Percentiles rank a stretch among this genome's conserved stretches.
phyloP scores from a whole-genome alignment of 306 rosid species.

The Lupinus albus region DNA sequence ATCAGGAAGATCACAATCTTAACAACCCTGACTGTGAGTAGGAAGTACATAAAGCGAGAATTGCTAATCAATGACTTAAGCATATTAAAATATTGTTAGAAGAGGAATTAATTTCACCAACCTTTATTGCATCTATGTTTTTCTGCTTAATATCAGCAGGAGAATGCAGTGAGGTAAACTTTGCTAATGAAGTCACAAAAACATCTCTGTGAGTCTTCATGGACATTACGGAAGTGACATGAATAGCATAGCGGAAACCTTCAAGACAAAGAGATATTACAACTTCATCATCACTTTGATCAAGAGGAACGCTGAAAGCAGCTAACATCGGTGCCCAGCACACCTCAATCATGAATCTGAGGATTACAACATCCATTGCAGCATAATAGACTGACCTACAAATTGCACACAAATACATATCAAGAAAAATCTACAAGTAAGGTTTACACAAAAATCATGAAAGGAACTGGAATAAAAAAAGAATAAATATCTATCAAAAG shows the following conservation, averaged over 20 bases:
- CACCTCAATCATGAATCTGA: constrained; percentile 93
- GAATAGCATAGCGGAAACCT: constrained; percentile 92
- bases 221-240: constrained; percentile 91
- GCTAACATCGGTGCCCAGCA: constrained; percentile 99
- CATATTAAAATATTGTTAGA: constrained; percentile 23
- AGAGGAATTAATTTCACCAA: constrained; percentile 50
- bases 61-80: constrained; percentile 16
- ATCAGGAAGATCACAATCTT: no score
- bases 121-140: constrained; percentile 94
- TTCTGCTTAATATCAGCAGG: constrained; percentile 97
- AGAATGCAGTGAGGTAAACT: constrained; percentile 95
- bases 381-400: constrained; percentile 96
- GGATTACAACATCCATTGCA: constrained; percentile 90
- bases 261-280: constrained; percentile 85
- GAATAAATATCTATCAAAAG: not conserved
- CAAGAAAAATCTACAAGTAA: constrained; percentile 13
- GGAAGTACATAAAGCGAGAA: constrained; percentile 18
- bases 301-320: constrained; percentile 99
- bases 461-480: constrained; percentile 8
- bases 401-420: constrained; percentile 42
- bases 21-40: not conserved
- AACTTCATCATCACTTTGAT: constrained; percentile 93
- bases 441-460: constrained; percentile 4
- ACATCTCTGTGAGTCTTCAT: constrained; percentile 99
- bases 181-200: constrained; percentile 94